Evolutionary conservation across 352 stramenopile genomes (phyloP), one percentile per base, ranked within the genome.

Genomic region (Pythium volutum): DNA sequence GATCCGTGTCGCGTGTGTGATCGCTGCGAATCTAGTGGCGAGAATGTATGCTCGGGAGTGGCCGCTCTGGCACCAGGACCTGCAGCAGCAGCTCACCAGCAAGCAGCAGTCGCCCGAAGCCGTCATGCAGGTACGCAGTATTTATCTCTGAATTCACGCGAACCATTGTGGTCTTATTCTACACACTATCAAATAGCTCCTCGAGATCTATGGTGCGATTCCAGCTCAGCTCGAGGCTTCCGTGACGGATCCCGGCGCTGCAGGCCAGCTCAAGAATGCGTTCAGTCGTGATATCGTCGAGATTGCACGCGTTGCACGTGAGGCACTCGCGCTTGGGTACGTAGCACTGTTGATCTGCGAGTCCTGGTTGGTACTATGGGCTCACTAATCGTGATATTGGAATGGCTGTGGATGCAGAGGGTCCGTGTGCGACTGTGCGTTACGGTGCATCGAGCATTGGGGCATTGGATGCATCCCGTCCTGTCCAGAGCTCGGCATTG

Each of bases 371-470:
- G 25, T 50, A 16, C 39, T 15, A n/a, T n/a, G n/a, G n/a, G n/a
- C n/a, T n/a, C n/a, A n/a, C n/a, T n/a, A n/a, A n/a, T n/a, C n/a
- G 4, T 50, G 20, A 18, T 22, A 31, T 38, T 38, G 7, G 33
- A 12, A 14, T 14, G 12, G 25, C 25, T 29, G 54, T 26, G 46
- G 16, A 26, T 7, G 25, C 45, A 53, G 27, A 39, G 49, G 38
- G 53, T 27, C 45, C 23, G n/a, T 64, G 50, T 67, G 62, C 9
- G 68, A 56, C 26, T 73, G 51, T 49, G 81, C 79, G 11, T 60
- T 92, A 23, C 76, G 71, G 22, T 92, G 83, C 34, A 60, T 92
- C 10, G 81, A 89, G 60, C 75, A 64, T 20, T 92, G 83, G 83
- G 66, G 84, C 48, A 54, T 85, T 18, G 83, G 83, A 12, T 87